Conservation (phyloP, 495 filamentous ascomycete genomes). For the Sabuloglossum arenarium region DNA sequence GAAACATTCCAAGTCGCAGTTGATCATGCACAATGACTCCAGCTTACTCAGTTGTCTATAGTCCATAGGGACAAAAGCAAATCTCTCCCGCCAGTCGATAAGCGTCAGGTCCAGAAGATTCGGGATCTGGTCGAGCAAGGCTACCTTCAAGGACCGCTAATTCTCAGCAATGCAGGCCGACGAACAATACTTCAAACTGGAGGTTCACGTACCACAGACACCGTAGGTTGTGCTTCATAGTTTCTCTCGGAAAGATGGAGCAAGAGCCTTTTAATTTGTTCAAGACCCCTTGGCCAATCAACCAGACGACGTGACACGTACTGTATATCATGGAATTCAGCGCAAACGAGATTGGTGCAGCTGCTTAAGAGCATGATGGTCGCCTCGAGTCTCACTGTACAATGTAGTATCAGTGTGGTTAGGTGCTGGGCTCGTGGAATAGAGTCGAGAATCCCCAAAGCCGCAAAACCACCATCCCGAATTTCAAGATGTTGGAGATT, state of each 20-base stretch:
- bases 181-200: too few species aligned
- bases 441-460: neutral
- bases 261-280: neutral
- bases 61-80: neutral
- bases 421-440: neutral
- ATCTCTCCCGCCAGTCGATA: neutral
- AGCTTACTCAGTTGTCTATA: neutral
- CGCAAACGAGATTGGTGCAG: neutral
- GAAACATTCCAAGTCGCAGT: neutral
- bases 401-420: neutral
- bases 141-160: neutral
- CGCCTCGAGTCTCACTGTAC: neutral
- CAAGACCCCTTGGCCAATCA: neutral
- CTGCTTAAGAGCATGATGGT: neutral
- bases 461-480: neutral
- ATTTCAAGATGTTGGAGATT: conserved; percentile 1
- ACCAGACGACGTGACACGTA: neutral
- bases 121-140: neutral
- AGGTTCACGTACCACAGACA: neutral
- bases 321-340: neutral
- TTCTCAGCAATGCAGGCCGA: neutral
- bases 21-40: neutral
- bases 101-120: neutral
- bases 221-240: neutral
- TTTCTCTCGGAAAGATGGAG: neutral